phyloP scores from a whole-genome alignment of 1,139 yeast species.

The Scheffersomyces quercinus region DNA sequence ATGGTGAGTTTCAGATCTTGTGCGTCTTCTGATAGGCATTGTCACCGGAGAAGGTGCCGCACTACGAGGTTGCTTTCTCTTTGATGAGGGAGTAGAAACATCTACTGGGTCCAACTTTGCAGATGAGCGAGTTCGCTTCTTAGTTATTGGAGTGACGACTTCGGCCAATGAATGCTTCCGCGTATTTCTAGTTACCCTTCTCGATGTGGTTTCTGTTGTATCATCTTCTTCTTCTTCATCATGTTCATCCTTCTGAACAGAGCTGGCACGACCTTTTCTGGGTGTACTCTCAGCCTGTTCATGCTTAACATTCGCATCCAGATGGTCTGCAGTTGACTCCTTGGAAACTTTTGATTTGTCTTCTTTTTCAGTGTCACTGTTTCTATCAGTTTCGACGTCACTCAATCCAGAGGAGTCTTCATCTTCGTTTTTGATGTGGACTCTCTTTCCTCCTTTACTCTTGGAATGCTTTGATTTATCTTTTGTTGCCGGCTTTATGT shows the following conservation, averaged over 20 bases:
- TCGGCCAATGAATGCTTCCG: constrained; percentile 4
- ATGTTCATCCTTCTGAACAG: neutral
- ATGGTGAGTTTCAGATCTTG: constrained; percentile 6
- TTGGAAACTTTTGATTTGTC: constrained; percentile 4
- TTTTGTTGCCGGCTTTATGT: neutral
- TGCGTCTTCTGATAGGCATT: constrained; percentile 4
- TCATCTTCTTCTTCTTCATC: constrained; percentile 2
- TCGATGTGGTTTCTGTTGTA: neutral
- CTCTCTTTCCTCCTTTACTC: neutral
- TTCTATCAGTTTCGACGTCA: constrained; percentile 6
- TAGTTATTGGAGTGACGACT: constrained; percentile 2
- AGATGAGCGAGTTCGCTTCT: constrained; percentile 13
- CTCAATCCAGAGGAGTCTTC: constrained; percentile 10
- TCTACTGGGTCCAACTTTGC: constrained; percentile 11
- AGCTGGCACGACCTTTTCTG: too few species aligned
- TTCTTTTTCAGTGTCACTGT: constrained; percentile 2
- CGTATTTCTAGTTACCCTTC: constrained; percentile 1
- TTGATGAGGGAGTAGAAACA: constrained; percentile 2
- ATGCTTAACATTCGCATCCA: constrained; percentile 14
- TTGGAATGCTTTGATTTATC: neutral
- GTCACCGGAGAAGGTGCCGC: constrained; percentile 1
- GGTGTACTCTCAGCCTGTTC: constrained; percentile 10
- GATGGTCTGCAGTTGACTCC: constrained; percentile 10
- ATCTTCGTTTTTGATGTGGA: constrained; percentile 2
- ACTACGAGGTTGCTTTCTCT: constrained; percentile 6